Conservation (phyloP, 352 stramenopile genomes). For the Pythium phragmitis region DNA sequence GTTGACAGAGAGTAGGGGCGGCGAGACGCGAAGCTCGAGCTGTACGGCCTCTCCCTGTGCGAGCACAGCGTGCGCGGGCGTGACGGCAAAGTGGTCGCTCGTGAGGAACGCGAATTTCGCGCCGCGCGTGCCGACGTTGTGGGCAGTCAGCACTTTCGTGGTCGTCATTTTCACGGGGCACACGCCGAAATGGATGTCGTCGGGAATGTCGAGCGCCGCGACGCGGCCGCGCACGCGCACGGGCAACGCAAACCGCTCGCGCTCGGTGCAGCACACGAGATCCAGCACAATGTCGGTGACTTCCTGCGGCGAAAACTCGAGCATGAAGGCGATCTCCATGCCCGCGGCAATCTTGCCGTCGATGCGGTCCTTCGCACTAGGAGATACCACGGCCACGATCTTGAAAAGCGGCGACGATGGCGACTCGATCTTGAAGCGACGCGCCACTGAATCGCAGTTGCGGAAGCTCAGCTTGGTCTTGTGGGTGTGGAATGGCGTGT, state of each 20-base stretch:
- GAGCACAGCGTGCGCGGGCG: constrained; percentile 62
- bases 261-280: constrained; percentile 92
- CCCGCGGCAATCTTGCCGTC: constrained; percentile 88
- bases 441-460: constrained; percentile 90
- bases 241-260: constrained; percentile 93
- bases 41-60: constrained; percentile 67
- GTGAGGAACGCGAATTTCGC: constrained; percentile 76
- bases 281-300: constrained; percentile 87
- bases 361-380: constrained; percentile 30
- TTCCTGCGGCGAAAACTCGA: constrained; percentile 92
- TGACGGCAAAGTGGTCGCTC: constrained; percentile 62
- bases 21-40: constrained; percentile 68
- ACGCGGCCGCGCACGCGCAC: constrained; percentile 81
- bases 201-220: constrained; percentile 88
- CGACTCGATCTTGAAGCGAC: constrained; percentile 88
- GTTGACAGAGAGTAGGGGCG: constrained; percentile 35
- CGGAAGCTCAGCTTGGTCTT: constrained; percentile 87
- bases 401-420: constrained; percentile 88
- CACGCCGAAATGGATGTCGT: constrained; percentile 84
- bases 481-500: constrained; percentile 86
- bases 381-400: constrained; percentile 38
- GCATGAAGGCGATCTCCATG: constrained; percentile 92
- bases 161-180: constrained; percentile 87
- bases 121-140: constrained; percentile 84
- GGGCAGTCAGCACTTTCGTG: constrained; percentile 80